Evolutionary conservation across 2,329 filamentous ascomycete genomes (phyloP), one percentile per base, ranked within the genome.

Genomic region (Talaromyces sp.): DNA sequence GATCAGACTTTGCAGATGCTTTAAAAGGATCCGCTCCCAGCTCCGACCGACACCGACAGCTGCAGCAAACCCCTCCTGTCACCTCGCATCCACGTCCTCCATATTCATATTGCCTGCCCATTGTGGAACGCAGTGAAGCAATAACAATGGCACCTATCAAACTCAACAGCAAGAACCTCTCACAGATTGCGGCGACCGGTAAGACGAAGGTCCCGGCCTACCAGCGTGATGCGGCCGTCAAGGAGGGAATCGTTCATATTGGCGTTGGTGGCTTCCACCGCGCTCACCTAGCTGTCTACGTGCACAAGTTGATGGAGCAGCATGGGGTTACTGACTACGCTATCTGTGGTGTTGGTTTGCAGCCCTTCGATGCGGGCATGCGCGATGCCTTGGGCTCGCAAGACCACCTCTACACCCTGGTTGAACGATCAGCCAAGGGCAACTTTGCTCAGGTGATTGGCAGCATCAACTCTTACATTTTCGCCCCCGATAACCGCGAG

Each of bases 191-290:
- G 27, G 62, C 69, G 19, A 63, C 67, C 1, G 67, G 66, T 14
- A 62, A 71, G 55, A 50, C 64, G 29, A 60, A 66, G 35, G 68
- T 79, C 63, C 49, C 49, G 6, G 76, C 70, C 61, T 82, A 82
- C 68, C 69, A 72, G 55, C 80, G 81, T 56, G 68, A 67, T 63
- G 65, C 65, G 63, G 73, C 70, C 43, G 73, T 82, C 64, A 82
- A 81, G 73, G 79, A 83, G 68, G 81, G 81, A 41, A 82, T 83
- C 57, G 81, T 83, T 52, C 81, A 83, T 70, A 71, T 83, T 59
- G 81, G 81, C 56, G 81, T 83, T 13, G 81, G 81, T 63, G 81
- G 81, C 68, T 83, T 83, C 73, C 81, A 83, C 75, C 73, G 81
- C 64, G 80, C 81, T 24, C 81, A 83, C 60, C 67, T 83, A 69